These are phyloP conservation scores for Rhodamnia argentea DNA, from an alignment of 345 rosid species.

Conservation along the genomic window DNA sequence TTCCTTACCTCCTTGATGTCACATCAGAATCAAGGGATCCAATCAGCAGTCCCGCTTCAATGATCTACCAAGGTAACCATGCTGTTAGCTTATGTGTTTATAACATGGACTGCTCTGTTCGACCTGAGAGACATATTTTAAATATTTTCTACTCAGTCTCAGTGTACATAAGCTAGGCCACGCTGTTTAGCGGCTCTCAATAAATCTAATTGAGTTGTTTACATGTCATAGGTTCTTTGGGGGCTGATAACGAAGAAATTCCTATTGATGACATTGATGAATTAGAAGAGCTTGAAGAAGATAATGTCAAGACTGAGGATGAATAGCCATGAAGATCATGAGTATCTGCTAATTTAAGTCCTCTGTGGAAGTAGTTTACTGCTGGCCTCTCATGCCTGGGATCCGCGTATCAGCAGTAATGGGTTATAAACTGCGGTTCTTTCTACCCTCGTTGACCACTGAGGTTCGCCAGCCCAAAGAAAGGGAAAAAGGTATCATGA, in stretches of 20 bases:
- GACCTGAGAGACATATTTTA: neutral
- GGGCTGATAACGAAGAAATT: conserved; percentile 49
- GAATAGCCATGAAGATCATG: conserved; percentile 4
- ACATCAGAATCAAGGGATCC: conserved; percentile 26
- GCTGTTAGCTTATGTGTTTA: neutral
- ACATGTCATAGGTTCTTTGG: conserved; percentile 17
- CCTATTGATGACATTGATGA: conserved; percentile 74
- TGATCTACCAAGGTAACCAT: conserved; percentile 30
- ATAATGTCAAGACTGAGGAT: conserved; percentile 9
- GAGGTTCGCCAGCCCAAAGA: neutral
- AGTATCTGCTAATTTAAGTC: neutral
- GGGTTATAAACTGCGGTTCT: neutral
- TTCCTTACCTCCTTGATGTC: conserved; percentile 69
- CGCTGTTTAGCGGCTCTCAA: neutral
- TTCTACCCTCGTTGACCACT: neutral
- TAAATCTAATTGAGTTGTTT: neutral
- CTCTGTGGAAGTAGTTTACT: neutral
- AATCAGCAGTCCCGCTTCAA: conserved; percentile 13
- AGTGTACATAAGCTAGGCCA: neutral
- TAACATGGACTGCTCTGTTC: neutral
- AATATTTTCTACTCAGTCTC: neutral
- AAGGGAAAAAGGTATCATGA: neutral
- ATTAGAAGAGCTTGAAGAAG: conserved; percentile 38
- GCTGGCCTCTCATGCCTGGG: neutral
- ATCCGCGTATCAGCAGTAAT: neutral